A percentile compares a stretch with the other conserved stretches of the same genome.
Conservation (phyloP, 192 early-diverging fungal species). For the Obelidium mucronatum region DNA sequence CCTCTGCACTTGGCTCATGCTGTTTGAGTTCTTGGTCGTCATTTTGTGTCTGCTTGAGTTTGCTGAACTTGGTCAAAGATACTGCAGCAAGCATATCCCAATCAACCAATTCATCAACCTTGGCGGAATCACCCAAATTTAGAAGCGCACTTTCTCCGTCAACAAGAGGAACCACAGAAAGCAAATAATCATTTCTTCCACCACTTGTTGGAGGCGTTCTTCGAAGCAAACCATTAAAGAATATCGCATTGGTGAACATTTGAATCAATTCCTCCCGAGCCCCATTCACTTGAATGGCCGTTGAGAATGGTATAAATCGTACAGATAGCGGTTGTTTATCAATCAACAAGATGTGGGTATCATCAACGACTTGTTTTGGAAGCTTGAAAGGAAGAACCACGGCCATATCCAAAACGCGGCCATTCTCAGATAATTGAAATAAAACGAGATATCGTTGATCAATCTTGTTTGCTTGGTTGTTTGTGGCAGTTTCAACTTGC, state of each 20-base stretch:
- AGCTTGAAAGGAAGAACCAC: conserved; percentile 12
- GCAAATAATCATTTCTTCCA: conserved; percentile 12
- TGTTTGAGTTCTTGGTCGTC: not conserved
- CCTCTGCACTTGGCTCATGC: not conserved
- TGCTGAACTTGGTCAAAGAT: not conserved
- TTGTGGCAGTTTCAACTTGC: too few species aligned
- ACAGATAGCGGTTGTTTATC: not conserved
- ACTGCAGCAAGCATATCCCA: not conserved
- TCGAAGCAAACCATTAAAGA: conserved; percentile 22
- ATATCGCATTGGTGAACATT: conserved; percentile 12
- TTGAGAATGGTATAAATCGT: not conserved
- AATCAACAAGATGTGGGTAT: conserved; percentile 19
- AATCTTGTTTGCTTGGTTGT: too few species aligned
- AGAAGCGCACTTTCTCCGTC: conserved; percentile 11
- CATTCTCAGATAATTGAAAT: conserved; percentile 16
- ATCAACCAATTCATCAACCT: conserved; percentile 12
- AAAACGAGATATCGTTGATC: conserved; percentile 24
- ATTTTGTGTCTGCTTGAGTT: not conserved
- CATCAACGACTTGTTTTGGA: not conserved
- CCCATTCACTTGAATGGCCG: not conserved
- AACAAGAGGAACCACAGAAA: conserved; percentile 7
- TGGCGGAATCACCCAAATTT: not conserved
- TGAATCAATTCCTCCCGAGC: not conserved
- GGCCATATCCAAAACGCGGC: conserved; percentile 22
- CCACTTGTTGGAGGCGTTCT: not conserved